Evolutionary conservation across 1,139 yeast genomes (phyloP).

Genomic region (Yamadazyma blattariae): DNA sequence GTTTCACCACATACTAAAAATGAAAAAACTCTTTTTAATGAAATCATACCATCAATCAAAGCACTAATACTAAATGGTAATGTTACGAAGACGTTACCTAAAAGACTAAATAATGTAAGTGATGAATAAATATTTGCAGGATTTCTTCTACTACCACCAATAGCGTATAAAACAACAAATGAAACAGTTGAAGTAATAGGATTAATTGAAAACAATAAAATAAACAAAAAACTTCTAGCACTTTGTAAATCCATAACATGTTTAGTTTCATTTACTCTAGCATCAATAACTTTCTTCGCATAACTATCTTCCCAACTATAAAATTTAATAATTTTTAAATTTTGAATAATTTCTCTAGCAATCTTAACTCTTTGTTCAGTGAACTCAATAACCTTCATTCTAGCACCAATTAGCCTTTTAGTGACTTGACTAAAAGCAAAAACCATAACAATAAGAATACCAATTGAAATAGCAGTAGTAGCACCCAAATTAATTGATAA

Average conservation of each 20-base stretch:
- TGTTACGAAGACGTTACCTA: constrained; percentile 50
- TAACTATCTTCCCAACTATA: constrained; percentile 74
- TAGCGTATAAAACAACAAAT: constrained; percentile 64
- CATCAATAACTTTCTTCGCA: constrained; percentile 41
- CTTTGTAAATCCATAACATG: constrained; percentile 47
- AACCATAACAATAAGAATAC: constrained; percentile 23
- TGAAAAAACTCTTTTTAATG: constrained; percentile 56
- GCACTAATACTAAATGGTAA: constrained; percentile 69
- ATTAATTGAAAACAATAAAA: not conserved
- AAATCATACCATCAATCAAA: constrained; percentile 66
- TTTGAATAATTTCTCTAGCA: constrained; percentile 34
- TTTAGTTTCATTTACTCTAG: constrained; percentile 49
- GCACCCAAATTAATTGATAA: constrained; percentile 33
- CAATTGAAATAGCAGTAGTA: constrained; percentile 31
- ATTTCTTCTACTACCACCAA: constrained; percentile 35
- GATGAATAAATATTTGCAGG: constrained; percentile 80
- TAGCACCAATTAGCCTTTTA: constrained; percentile 20
- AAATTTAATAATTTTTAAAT: constrained; percentile 35
- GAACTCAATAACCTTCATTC: constrained; percentile 25
- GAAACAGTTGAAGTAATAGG: constrained; percentile 66
- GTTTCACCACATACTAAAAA: constrained; percentile 40
- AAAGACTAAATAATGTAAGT: constrained; percentile 61
- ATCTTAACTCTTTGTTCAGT: constrained; percentile 34
- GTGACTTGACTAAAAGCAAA: constrained; percentile 21
- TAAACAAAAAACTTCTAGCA: constrained; percentile 28